Evolutionary conservation across 2,329 filamentous ascomycete genomes (phyloP), one percentile per base, ranked within the genome.

Genomic region (Geosmithia putterillii): DNA sequence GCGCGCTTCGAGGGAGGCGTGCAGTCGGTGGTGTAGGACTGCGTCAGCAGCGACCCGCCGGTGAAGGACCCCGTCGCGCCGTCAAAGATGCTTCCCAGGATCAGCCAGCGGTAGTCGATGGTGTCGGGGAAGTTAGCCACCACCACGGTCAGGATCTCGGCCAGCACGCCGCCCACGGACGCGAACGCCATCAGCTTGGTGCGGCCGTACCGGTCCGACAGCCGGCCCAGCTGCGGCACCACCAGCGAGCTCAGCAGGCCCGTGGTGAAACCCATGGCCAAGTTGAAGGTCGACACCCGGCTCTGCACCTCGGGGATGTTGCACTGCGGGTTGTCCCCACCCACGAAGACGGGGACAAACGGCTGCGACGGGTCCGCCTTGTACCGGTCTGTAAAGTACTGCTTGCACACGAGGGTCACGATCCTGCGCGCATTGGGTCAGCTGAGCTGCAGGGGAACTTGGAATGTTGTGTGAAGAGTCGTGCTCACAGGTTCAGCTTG

Each of bases 11-110:
- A 82, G 0, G 88, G 85, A 4, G 83, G 70, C 0, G 88, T 90
- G 61, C 87, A 95, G 60, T 98, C 92, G 36, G 86, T 81, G 12
- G 85, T 82, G 60, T 96, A 98, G 0, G 90, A 87, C 58, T 94
- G 82, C 19, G 79, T 81, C 45, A 94, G 66, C 18, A 82, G 67
- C 39, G 83, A 83, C 22, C 82, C 83, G 1, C 86, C 78, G 1
- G 88, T 94, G 58, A 95, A 95, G 1, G 89, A 95, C 7, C 92
- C 92, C 9, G 80, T 80, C 5, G 95, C 56, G 4, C 92, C 92
- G 56, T 98, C 92, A 39, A 89, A 69, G 9, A 85, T 69, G 32
- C 81, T 76, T 9, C 86, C 86, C 1, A 90, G 59, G 6, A 96
- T 65, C 19, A 98, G 66, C 75, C 86, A 84, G 44, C 83, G 80